These are phyloP conservation scores for Escallonia rubra DNA, from an alignment of 129 eudicot species.

Conservation along the genomic window DNA sequence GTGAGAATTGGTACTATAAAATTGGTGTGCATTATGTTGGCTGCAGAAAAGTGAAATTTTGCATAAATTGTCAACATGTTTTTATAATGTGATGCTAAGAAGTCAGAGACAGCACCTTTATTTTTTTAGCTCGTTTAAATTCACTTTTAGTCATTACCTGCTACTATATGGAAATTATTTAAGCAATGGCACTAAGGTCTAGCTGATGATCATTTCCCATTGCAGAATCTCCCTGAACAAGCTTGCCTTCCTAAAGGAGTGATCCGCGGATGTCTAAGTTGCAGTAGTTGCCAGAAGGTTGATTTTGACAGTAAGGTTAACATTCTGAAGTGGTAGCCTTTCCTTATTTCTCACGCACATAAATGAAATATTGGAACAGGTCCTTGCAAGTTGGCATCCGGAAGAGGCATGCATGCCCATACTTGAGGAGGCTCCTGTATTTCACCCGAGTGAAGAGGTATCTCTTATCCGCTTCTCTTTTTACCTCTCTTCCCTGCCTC, in stretches of 20 bases:
- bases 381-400: constrained; percentile 58
- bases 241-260: constrained; percentile 71
- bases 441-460: constrained; percentile 73
- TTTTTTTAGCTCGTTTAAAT: too few relatives aligned
- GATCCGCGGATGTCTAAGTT: constrained; percentile 55
- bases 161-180: too few relatives aligned
- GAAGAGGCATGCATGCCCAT: constrained; percentile 42
- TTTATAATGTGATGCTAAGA: too few relatives aligned
- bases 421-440: constrained; percentile 43
- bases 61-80: too few relatives aligned
- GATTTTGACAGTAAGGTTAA: neutral
- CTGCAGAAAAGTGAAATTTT: too few relatives aligned
- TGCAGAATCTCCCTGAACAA: constrained; percentile 31
- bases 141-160: too few relatives aligned
- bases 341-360: neutral
- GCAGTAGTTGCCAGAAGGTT: constrained; percentile 61
- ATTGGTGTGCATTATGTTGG: too few relatives aligned
- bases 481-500: neutral
- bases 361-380: constrained; percentile 32
- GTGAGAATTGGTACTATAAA: neutral
- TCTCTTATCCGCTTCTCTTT: neutral
- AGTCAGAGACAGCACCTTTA: too few relatives aligned
- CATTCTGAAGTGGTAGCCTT: too few relatives aligned
- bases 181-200: too few relatives aligned
- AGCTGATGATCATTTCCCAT: too few relatives aligned